Conservation (phyloP, 768 basidiomycete species). For the Tricholoma flavovirens region DNA sequence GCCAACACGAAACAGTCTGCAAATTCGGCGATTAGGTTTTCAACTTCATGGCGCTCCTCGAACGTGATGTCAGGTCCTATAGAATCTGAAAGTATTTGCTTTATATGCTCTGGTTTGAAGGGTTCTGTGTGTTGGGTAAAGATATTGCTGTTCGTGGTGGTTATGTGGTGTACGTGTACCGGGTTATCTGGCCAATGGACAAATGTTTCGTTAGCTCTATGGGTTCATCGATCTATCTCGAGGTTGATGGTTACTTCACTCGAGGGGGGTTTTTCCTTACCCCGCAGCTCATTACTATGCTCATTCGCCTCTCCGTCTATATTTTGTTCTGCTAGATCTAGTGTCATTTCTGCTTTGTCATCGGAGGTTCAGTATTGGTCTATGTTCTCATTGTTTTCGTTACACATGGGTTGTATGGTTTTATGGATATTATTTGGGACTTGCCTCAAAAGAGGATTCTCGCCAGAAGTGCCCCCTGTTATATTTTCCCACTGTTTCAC, state of each 20-base stretch:
- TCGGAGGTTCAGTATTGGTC: no score
- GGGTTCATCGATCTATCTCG: no score
- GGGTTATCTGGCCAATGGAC: background rate
- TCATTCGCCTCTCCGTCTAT: background rate
- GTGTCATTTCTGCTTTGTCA: background rate
- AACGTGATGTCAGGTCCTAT: background rate
- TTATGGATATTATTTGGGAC: no score
- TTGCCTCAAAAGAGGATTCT: no score
- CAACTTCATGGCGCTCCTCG: background rate
- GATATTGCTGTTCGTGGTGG: background rate
- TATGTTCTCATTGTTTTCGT: no score
- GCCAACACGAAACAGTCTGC: no score
- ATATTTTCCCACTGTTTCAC: no score
- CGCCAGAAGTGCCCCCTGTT: no score
- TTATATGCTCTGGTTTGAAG: background rate
- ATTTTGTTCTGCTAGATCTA: background rate
- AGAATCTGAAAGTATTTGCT: background rate
- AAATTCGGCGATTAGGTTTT: no score
- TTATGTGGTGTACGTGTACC: background rate
- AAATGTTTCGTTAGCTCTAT: no score
- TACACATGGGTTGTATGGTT: no score
- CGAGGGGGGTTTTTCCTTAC: background rate
- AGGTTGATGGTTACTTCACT: no score
- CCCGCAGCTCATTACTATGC: background rate
- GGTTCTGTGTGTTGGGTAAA: background rate